Evolutionary conservation across 345 rosid genomes (phyloP), one percentile per base, ranked within the genome.

Genomic region (Garcia nutans): DNA sequence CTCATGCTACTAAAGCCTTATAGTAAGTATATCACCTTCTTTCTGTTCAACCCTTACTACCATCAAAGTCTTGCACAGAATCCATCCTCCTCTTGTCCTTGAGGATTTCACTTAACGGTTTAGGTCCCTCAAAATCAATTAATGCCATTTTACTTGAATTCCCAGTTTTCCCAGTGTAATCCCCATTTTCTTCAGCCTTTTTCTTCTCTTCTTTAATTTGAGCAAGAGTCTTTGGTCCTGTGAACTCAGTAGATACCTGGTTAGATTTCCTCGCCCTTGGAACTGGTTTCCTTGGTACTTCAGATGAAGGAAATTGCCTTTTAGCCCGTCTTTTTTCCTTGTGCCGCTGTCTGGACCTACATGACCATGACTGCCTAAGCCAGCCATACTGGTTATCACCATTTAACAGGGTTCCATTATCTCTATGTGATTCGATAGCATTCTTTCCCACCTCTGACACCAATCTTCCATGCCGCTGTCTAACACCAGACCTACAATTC

Each of bases 21-120:
- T 37, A 37, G 41, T 37, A 37, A 3, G n/a, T n/a, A 37, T 28
- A 70, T 62, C 1, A 5, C 54, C 8, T n/a, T 75, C 56, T n/a
- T n/a, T 75, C 56, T n/a, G 54, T 62, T 70, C 49, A 4, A 22
- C 17, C 69, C 75, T 45, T 45, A 22, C 80, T 62, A 57, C 62
- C 23, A 60, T 78, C 66, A 17, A 28, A 20, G 13, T 63, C 76
- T 57, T 49, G 65, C 22, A n/a, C 45, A 10, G 26, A 62, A 57
- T 37, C 71, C 68, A 33, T 42, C 67, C 61, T 82, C 66, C 50
- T 74, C 42, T 87, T 89, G 76, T 79, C 86, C 79, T 83, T 79
- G 37, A 89, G 88, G 74, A 89, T 86, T 83, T 87, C 90, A 69
- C 84, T 82, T 78, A 87, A 78, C 65, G 88, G 84, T 47, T 87